A percentile compares a stretch with the other conserved stretches of the same genome.
Evolutionary conservation across 78 protist genomes (phyloP).

Genomic region (Cavenderia fasciculata): DNA sequence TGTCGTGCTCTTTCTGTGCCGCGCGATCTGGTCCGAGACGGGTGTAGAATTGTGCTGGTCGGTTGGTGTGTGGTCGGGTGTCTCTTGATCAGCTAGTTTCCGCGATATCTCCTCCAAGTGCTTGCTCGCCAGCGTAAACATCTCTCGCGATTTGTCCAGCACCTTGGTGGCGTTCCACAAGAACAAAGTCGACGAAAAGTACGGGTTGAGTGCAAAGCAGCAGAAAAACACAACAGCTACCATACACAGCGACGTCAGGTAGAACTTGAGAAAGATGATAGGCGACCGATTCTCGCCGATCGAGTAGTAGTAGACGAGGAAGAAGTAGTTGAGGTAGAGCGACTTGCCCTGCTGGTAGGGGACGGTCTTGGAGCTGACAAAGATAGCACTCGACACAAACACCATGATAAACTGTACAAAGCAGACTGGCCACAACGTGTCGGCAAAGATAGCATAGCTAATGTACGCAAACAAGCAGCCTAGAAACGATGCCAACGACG

Average conservation of each 20-base stretch:
- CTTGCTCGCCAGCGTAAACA: neutral
- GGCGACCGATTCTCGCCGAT: too few relatives aligned
- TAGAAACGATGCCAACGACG: neutral
- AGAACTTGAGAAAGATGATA: neutral
- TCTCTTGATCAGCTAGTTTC: neutral
- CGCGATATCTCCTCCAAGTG: conserved; percentile 8
- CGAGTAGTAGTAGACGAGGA: neutral
- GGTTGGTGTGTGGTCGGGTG: neutral
- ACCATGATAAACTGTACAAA: neutral
- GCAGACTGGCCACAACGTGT: neutral
- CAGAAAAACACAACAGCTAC: neutral
- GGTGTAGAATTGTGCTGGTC: neutral
- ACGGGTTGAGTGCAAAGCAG: conserved; percentile 3
- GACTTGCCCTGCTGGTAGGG: conserved; percentile 1
- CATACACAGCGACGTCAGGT: neutral
- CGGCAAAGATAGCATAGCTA: neutral
- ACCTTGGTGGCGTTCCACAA: neutral
- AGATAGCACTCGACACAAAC: neutral
- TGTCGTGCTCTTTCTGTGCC: neutral
- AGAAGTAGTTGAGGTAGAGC: neutral
- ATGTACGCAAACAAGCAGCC: neutral
- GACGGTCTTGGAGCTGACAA: neutral
- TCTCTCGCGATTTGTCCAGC: neutral
- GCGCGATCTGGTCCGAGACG: neutral
- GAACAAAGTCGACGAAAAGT: conserved; percentile 1